Percentiles rank a stretch among this genome's conserved stretches.
Conservation (phyloP, 768 basidiomycete genomes). For the Trametes sanguinea region DNA sequence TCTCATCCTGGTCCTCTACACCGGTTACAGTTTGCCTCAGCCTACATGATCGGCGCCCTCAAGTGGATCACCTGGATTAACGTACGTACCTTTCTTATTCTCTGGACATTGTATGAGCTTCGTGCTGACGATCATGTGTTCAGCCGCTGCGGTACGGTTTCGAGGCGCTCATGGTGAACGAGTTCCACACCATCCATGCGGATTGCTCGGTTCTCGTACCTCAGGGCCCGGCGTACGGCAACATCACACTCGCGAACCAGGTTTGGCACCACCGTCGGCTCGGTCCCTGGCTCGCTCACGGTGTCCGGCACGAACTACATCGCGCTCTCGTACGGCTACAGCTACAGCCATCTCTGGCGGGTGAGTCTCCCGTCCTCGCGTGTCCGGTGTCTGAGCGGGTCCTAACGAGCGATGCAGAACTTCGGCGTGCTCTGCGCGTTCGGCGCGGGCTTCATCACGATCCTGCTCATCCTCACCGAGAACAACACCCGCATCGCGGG, state of each 20-base stretch:
- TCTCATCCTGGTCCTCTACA: conserved; percentile 57
- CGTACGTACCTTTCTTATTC: conserved; percentile 31
- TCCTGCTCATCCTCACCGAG: conserved; percentile 63
- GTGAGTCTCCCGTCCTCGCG: conserved; percentile 17
- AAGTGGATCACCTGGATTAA: conserved; percentile 69
- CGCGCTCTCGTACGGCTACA: conserved; percentile 43
- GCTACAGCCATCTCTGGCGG: conserved; percentile 51
- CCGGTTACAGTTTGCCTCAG: conserved; percentile 61
- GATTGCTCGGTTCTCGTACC: conserved; percentile 61
- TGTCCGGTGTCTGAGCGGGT: neutral
- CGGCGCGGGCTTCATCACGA: conserved; percentile 53
- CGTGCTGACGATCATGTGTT: conserved; percentile 12
- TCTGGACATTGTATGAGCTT: neutral
- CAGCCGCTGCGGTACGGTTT: conserved; percentile 74
- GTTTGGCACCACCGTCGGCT: conserved; percentile 75
- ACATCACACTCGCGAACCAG: conserved; percentile 60
- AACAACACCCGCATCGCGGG: conserved; percentile 41
- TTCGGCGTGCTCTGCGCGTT: conserved; percentile 73
- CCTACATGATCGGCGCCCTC: conserved; percentile 67
- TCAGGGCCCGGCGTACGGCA: conserved; percentile 61
- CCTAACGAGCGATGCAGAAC: conserved; percentile 43
- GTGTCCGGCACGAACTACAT: conserved; percentile 67
- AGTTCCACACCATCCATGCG: conserved; percentile 73
- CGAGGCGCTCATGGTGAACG: conserved; percentile 75
- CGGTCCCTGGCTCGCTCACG: conserved; percentile 54